Evolutionary conservation across 1,139 yeast genomes (phyloP).

Genomic region (Taphrina sp.): DNA sequence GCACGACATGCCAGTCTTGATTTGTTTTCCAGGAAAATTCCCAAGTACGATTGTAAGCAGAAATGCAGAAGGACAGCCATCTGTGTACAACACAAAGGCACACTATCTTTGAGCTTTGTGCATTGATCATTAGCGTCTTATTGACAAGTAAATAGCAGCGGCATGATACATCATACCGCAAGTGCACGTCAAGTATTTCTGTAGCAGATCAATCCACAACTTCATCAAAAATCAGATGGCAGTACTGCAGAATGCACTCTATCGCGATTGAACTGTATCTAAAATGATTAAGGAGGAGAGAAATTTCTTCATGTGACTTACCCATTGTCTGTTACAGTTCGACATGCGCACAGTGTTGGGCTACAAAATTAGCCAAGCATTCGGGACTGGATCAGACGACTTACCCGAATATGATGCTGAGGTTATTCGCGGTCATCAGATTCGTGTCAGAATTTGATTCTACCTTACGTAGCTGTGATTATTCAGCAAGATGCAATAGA

Average conservation of each 20-base stretch:
- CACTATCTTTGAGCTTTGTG: too few relatives aligned
- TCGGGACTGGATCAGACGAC: background rate
- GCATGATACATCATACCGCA: too few relatives aligned
- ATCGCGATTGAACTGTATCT: too few relatives aligned
- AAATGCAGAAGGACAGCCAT: too few relatives aligned
- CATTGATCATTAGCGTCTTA: too few relatives aligned
- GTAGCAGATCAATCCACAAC: too few relatives aligned
- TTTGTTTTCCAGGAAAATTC: too few relatives aligned
- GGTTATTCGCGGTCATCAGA: constrained; percentile 74
- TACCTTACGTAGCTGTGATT: constrained; percentile 44
- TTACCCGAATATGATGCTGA: constrained; percentile 85
- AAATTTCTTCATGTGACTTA: background rate
- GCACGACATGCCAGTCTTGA: too few relatives aligned
- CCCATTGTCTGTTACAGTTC: background rate
- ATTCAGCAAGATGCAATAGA: background rate
- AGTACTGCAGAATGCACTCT: constrained; percentile 7
- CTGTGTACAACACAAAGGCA: too few relatives aligned
- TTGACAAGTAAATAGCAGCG: too few relatives aligned
- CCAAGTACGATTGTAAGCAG: too few relatives aligned
- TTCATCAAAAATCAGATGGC: constrained; percentile 9
- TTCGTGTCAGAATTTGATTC: constrained; percentile 62
- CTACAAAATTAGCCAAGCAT: background rate
- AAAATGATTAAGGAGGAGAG: background rate
- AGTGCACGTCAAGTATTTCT: too few relatives aligned
- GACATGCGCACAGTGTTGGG: background rate